A percentile compares a stretch with the other conserved stretches of the same genome.
Evolutionary conservation across 139 green algal species (phyloP).

Genomic region (Chlorella sp.): DNA sequence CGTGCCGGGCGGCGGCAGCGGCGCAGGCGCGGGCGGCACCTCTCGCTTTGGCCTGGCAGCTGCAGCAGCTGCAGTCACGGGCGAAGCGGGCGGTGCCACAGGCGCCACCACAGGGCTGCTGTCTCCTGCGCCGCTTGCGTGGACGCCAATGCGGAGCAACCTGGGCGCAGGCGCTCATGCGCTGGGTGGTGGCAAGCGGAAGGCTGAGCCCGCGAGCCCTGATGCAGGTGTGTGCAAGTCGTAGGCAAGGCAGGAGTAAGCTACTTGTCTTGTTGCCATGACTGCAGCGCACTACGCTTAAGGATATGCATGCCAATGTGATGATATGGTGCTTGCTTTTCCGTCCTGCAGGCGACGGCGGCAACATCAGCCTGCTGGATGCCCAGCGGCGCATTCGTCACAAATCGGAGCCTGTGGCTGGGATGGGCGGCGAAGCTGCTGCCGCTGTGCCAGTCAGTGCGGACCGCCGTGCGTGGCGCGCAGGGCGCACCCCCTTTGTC

Average conservation of each 20-base stretch:
- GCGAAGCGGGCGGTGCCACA: neutral
- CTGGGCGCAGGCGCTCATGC: neutral
- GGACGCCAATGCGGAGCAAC: constrained; percentile 48
- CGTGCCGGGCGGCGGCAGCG: no score
- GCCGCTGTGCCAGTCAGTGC: neutral
- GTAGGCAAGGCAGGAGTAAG: neutral
- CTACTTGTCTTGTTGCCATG: neutral
- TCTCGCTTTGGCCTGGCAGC: constrained; percentile 11
- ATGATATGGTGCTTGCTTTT: neutral
- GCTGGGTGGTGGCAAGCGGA: constrained; percentile 32
- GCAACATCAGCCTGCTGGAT: constrained; percentile 50
- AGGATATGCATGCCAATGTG: no score
- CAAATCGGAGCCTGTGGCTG: neutral
- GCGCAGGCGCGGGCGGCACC: no score
- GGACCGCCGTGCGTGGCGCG: constrained; percentile 38
- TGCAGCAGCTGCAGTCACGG: neutral
- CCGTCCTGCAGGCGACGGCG: neutral
- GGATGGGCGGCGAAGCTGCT: neutral
- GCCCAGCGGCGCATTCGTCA: constrained; percentile 40
- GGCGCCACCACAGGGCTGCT: neutral
- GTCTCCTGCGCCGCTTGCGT: constrained; percentile 40
- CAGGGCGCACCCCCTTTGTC: constrained; percentile 42
- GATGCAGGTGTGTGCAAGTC: neutral
- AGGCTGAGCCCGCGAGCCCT: constrained; percentile 24
- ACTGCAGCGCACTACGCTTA: no score